Base-by-base conservation (phyloP, 495 filamentous ascomycete species). In the Barbatosphaeria neglecta region DNA sequence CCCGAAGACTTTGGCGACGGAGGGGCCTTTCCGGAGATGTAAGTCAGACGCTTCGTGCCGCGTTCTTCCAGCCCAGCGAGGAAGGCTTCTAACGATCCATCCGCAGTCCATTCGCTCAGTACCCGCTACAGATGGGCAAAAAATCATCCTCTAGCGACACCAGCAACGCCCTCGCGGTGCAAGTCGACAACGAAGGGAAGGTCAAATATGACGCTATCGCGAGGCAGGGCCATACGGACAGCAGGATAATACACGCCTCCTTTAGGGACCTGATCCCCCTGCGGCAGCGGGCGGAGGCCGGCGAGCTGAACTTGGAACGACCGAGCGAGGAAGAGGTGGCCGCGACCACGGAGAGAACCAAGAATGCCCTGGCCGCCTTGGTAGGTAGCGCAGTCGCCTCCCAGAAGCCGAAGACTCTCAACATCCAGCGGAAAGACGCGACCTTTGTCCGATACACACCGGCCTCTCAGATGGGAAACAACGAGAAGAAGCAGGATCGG, bases 191-290 rank as follows among this genome's bases (percentile, higher is more conserved):
- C 1, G 82, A 90, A 48, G 92, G 92, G 13, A 93, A 92, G 56
- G 84, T 96, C 25, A 94, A 96, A 64, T 97, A 95, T 65, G 88
- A 93, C 61, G 90, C 89, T 19, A 95, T 99, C 59, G 93, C 92
- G 42, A 80, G 84, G 43, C 84, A 90, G 56, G 92, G 92, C 24
- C 92, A 97, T 59, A 74, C 72, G 59, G 84, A 84, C 25, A 80
- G 83, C 48, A 75, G 87, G 24, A 84, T 95, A 49, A 80, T 99
- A 11, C 92, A 99, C 65, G 80, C 92, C 22, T 90, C 82, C 19
- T 99, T 99, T 72, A 94, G 92, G 63, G 92, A 97, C 63, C 72
- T 99, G 44, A 99, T 99, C 33, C 92, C 92, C 20, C 74, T 97
- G 35, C 80, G 92, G 11, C 89, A 97, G 63, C 81, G 89, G 49